Conservation (phyloP, 2,329 filamentous ascomycete species). For the Neocucurbitaria cava region DNA sequence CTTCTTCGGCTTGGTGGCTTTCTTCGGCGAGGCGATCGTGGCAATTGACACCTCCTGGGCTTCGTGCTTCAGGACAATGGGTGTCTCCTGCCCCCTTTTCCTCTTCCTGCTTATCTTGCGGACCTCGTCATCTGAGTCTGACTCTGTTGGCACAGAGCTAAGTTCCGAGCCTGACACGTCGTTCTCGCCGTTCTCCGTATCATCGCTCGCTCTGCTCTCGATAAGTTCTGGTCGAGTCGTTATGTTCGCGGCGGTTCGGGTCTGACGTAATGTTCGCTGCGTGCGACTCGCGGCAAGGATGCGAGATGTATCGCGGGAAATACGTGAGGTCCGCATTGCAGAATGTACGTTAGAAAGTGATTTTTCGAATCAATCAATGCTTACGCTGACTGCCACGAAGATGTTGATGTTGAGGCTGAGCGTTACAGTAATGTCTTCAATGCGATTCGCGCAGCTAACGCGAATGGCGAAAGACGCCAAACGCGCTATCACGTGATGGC, state of each 20-base stretch:
- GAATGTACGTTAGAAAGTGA: background rate
- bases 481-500: conserved; percentile 8
- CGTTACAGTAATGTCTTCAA: conserved; percentile 2
- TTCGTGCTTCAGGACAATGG: conserved; percentile 45
- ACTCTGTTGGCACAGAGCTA: conserved; percentile 39
- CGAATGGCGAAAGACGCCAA: background rate
- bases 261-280: conserved; percentile 39
- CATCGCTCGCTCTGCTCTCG: conserved; percentile 10
- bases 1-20: conserved; percentile 37
- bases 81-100: conserved; percentile 51
- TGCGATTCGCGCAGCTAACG: conserved; percentile 9
- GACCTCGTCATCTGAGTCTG: conserved; percentile 30
- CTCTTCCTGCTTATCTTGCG: conserved; percentile 50
- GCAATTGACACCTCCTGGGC: conserved; percentile 24
- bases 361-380: no score
- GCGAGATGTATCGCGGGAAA: conserved; percentile 46
- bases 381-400: background rate
- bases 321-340: conserved; percentile 47
- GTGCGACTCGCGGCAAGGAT: conserved; percentile 39
- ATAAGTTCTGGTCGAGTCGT: conserved; percentile 21
- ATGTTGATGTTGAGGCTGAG: background rate
- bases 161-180: conserved; percentile 38
- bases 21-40: conserved; percentile 32
- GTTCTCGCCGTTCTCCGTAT: conserved; percentile 5
- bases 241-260: conserved; percentile 34